Evolutionary conservation across 2,329 filamentous ascomycete species (phyloP), one percentile per base, ranked within the genome.

Genomic region (Conoideocrella luteorostrata): DNA sequence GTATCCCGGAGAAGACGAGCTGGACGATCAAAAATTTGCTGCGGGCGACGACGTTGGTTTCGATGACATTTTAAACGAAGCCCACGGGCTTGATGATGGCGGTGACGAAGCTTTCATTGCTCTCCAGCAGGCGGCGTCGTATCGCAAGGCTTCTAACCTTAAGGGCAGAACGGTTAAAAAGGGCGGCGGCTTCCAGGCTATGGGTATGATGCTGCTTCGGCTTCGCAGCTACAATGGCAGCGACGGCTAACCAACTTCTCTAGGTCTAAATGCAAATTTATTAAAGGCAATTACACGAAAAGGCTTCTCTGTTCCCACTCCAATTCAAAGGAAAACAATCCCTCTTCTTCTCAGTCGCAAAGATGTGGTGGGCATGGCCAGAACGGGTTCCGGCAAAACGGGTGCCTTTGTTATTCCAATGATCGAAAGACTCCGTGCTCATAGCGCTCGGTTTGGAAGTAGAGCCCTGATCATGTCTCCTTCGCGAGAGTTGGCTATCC

Each of bases 351-450:
- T 97, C 54, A 86, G 94, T 49, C 80, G 85, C 43, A 87, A 89
- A 66, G 93, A 98, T 74, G 87, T 97, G n/a, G 91, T 98, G 20
- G 94, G 90, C 52, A 98, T 98, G 93, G 93, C 93, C 7, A 78
- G 94, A 52, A 98, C 94, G n/a, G 93, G 93, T 61, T 97, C 90
- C 17, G 93, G 93, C 70, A 98, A 98, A 72, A 98, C 94, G 1
- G 93, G 90, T 1, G 93, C 93, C 18, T 98, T 98, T 64, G 89
- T 97, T 21, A 94, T 98, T 51, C 93, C 93, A 34, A 95, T 98
- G 91, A 89, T 98, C 48, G 88, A 98, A 69, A 86, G 84, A 52
- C 71, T 98, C 48, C 94, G 90, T 64, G 77, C 80, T 20, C 94
- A 98, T 64, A 95, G 86, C 59, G 82, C 83, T 23, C 84, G 85